Conservation (phyloP, 768 basidiomycete species). For the Pleurotus eryngii region DNA sequence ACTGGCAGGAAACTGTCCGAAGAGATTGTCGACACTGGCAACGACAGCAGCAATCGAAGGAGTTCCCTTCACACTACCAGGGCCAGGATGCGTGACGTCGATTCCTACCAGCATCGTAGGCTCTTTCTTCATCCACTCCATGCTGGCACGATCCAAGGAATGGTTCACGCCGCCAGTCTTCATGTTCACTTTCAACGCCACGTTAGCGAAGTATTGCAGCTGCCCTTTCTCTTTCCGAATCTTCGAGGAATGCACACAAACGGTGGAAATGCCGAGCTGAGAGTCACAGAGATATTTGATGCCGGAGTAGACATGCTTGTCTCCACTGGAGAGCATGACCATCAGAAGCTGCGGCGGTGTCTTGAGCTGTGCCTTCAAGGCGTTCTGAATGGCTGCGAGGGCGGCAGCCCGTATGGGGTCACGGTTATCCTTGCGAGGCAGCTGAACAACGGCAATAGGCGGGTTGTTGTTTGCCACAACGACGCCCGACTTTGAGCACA, state of each 20-base stretch:
- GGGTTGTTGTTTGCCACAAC: conserved; percentile 36
- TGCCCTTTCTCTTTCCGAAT: conserved; percentile 62
- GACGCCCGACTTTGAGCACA: conserved; percentile 69
- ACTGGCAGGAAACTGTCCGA: conserved; percentile 72
- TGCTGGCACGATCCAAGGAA: conserved; percentile 42
- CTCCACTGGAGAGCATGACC: conserved; percentile 63
- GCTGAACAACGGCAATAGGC: conserved; percentile 31
- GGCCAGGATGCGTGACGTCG: conserved; percentile 80
- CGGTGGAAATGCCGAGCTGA: conserved; percentile 63
- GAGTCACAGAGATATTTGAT: conserved; percentile 73
- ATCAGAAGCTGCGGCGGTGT: conserved; percentile 55
- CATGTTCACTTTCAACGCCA: conserved; percentile 79
- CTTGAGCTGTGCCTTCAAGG: conserved; percentile 35
- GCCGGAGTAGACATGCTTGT: conserved; percentile 75
- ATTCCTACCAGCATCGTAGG: conserved; percentile 84
- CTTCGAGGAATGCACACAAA: conserved; percentile 73
- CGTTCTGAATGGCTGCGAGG: conserved; percentile 38
- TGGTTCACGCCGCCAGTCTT: conserved; percentile 81
- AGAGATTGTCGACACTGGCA: conserved; percentile 62
- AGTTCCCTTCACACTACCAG: conserved; percentile 66
- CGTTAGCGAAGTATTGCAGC: conserved; percentile 72
- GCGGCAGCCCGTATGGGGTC: conserved; percentile 56
- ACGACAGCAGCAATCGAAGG: conserved; percentile 88
- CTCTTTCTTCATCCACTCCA: conserved; percentile 55
- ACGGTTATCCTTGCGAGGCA: conserved; percentile 48